phyloP scores from a whole-genome alignment of 192 early-diverging fungal species.

The Phycomyces blakesleeanus region DNA sequence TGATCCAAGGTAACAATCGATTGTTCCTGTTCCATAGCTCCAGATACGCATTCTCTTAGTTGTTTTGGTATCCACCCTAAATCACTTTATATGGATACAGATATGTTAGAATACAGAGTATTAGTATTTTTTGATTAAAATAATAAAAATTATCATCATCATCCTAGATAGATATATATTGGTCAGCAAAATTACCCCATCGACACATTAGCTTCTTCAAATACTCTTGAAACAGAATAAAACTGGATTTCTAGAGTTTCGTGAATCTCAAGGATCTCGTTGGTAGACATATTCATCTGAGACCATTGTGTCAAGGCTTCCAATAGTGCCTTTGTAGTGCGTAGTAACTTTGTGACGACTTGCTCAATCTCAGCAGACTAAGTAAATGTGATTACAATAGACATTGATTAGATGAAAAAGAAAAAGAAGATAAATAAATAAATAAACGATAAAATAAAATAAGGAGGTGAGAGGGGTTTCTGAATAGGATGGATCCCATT shows the following conservation, averaged over 20 bases:
- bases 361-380: slow-evolving; percentile 34
- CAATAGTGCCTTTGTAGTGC: slow-evolving; percentile 26
- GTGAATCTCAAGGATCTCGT: slow-evolving; percentile 27
- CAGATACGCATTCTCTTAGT: slow-evolving; percentile 17
- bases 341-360: slow-evolving; percentile 25
- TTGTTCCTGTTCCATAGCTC: slow-evolving; percentile 11
- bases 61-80: slow-evolving; percentile 20
- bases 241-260: slow-evolving; percentile 26
- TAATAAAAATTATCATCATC: no score
- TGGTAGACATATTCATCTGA: slow-evolving; percentile 1
- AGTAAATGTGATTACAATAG: background rate
- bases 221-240: slow-evolving; percentile 20
- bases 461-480: no score
- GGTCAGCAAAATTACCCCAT: slow-evolving; percentile 22
- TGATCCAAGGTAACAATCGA: slow-evolving; percentile 29
- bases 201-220: slow-evolving; percentile 25
- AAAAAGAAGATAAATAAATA: no score
- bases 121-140: slow-evolving; percentile 4
- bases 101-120: background rate
- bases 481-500: background rate
- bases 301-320: slow-evolving; percentile 33
- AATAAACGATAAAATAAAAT: no score
- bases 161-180: no score
- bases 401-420: no score
- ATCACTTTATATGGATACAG: slow-evolving; percentile 10